Percentiles rank a stretch among this genome's conserved stretches.
Conservation (phyloP, 225 moss, liverwort and hornwort genomes). For the Straminergon stramineum region DNA sequence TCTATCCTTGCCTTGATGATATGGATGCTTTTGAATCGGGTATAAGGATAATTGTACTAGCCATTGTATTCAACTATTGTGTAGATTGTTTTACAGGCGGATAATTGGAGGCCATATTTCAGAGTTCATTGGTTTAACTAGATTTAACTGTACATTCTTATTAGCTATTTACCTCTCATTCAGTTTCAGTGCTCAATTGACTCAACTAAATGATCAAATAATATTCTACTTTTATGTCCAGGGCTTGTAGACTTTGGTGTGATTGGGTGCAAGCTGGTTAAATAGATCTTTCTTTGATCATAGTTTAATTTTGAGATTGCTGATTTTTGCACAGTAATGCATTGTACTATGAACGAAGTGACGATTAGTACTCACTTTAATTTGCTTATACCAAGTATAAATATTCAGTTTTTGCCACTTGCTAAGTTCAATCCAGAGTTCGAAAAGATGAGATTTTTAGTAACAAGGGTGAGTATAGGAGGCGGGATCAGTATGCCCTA, state of each 20-base stretch:
- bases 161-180: neutral
- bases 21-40: neutral
- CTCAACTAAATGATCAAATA: neutral
- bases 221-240: neutral
- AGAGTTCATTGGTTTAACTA: neutral
- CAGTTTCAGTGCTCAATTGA: neutral
- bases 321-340: neutral
- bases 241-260: neutral
- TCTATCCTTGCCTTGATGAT: neutral
- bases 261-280: neutral
- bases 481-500: neutral
- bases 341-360: neutral
- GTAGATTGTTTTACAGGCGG: neutral
- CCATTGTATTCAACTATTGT: neutral
- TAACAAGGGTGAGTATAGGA: too few species aligned
- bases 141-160: neutral
- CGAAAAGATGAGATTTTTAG: neutral
- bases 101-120: neutral
- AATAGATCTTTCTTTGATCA: neutral
- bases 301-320: neutral
- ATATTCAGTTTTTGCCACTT: neutral
- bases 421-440: neutral
- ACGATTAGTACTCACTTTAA: neutral
- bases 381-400: neutral
- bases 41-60: neutral